Percentiles rank a stretch among this genome's conserved stretches.
Conservation (phyloP, 129 eudicot species). For the Chrysanthemum seticuspe region DNA sequence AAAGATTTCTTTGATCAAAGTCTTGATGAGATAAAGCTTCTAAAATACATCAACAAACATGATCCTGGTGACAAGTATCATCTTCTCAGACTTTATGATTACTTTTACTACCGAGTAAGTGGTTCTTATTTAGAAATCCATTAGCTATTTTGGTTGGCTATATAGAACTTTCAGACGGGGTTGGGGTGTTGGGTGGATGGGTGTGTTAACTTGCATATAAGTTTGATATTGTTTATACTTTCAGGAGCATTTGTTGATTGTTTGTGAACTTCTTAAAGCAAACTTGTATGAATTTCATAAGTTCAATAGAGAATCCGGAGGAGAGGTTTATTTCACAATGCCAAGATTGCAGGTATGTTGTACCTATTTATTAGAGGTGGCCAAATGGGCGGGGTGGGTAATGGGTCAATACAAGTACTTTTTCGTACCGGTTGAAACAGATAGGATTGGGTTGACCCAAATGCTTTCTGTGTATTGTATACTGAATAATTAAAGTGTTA, state of each 20-base stretch:
- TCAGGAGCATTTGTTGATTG: conserved; percentile 96
- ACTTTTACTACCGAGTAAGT: conserved; percentile 96
- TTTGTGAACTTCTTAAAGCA: conserved; percentile 98
- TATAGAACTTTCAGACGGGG: conserved; percentile 1
- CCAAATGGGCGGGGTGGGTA: conserved; percentile 1
- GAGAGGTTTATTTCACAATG: conserved; percentile 99
- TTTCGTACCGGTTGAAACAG: background rate
- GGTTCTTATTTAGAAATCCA: background rate
- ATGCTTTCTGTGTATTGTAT: background rate
- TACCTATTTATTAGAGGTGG: conserved; percentile 9
- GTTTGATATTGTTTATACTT: conserved; percentile 24
- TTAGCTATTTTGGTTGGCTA: conserved; percentile 3
- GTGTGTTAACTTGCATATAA: conserved; percentile 19
- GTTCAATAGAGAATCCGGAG: conserved; percentile 98
- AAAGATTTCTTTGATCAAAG: conserved; percentile 99
- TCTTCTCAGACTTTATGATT: conserved; percentile 92
- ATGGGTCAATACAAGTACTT: background rate
- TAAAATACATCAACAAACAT: conserved; percentile 90
- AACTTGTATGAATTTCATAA: conserved; percentile 93
- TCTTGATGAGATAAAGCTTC: conserved; percentile 98
- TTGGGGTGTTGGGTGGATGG: too few relatives aligned
- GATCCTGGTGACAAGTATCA: conserved; percentile 97
- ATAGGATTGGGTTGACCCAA: background rate
- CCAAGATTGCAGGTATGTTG: conserved; percentile 94
- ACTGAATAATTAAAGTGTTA: background rate